Evolutionary conservation across 148 eudicot species (phyloP).

Genomic region (Rhododendron griersonianum): DNA sequence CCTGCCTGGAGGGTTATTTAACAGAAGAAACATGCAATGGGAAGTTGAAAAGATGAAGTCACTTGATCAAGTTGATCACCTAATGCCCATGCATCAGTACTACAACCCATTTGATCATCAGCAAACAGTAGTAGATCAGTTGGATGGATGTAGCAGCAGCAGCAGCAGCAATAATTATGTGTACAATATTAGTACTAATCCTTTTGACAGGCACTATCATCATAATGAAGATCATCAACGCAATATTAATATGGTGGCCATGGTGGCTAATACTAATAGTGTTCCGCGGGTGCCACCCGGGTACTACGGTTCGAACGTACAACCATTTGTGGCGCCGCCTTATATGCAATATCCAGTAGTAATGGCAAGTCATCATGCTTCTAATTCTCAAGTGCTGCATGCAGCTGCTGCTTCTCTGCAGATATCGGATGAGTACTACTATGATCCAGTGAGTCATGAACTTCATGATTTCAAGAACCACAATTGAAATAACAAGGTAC

Average conservation of each 20-base stretch:
- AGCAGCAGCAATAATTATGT: background rate
- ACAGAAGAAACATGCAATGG: background rate
- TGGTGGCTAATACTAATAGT: background rate
- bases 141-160: background rate
- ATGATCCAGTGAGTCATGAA: background rate
- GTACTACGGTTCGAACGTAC: background rate
- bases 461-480: background rate
- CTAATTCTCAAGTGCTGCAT: background rate
- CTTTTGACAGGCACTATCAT: background rate
- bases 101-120: background rate
- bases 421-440: background rate
- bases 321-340: background rate
- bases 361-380: background rate
- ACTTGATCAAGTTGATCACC: background rate
- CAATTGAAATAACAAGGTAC: background rate
- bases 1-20: background rate
- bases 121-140: background rate
- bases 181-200: no score
- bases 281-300: background rate
- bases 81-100: background rate
- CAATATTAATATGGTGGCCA: background rate
- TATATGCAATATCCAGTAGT: background rate
- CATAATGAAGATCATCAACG: background rate
- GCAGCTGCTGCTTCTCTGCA: background rate
- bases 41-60: slow-evolving; percentile 1